phyloP scores from a whole-genome alignment of 2,329 filamentous ascomycete species.

The Pseudophaeomoniella oleicola region DNA sequence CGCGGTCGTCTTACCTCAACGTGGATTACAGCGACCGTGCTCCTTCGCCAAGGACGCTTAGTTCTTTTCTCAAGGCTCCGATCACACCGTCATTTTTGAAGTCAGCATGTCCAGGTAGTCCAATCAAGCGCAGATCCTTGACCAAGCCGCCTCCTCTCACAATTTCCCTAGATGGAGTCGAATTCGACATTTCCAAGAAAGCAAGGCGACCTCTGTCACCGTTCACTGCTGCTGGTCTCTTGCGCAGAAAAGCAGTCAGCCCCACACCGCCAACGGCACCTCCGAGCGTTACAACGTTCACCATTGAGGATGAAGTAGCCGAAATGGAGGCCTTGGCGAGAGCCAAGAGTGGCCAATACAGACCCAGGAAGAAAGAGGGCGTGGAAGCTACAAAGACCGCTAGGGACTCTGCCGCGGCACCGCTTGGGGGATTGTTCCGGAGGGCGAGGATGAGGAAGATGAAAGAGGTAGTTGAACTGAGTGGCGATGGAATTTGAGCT shows the following conservation, averaged over 20 bases:
- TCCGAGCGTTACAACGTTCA: not conserved
- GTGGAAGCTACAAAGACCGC: not conserved
- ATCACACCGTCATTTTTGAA: not conserved
- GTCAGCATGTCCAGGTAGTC: not conserved
- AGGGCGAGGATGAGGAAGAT: not conserved
- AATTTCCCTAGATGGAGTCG: not conserved
- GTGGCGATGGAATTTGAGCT: too few relatives aligned
- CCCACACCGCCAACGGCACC: not conserved
- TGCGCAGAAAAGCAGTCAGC: not conserved
- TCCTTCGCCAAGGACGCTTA: not conserved
- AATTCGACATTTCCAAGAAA: not conserved
- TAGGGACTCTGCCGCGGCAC: not conserved
- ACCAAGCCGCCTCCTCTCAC: not conserved
- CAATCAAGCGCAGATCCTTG: not conserved
- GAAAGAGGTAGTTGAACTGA: too few relatives aligned
- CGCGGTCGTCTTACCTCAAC: not conserved
- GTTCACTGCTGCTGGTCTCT: not conserved
- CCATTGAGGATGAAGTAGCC: not conserved
- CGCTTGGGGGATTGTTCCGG: not conserved
- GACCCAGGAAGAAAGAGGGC: not conserved
- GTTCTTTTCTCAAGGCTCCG: not conserved
- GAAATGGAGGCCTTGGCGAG: not conserved
- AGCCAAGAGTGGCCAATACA: not conserved
- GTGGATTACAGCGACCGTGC: not conserved
- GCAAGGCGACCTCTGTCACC: not conserved